These are phyloP conservation scores for Pecoramyces ruminantium DNA, from an alignment of 192 early-diverging fungal genomes.

Conservation along the genomic window DNA sequence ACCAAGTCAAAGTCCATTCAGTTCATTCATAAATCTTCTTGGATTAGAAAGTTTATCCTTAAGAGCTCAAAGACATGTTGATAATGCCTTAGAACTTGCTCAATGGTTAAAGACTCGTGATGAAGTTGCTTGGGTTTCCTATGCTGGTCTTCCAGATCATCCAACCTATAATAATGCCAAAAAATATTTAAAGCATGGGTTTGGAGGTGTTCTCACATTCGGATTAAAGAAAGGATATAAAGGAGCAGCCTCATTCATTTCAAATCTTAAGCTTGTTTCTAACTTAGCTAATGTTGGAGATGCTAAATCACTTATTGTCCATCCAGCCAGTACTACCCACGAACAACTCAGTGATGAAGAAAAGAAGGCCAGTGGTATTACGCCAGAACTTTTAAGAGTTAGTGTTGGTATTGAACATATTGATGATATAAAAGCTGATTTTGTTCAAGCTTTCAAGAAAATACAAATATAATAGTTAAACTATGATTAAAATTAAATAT, in stretches of 20 bases:
- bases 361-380: slow-evolving; percentile 55
- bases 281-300: slow-evolving; percentile 94
- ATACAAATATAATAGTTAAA: too few relatives aligned
- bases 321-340: slow-evolving; percentile 71
- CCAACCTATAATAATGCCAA: slow-evolving; percentile 60
- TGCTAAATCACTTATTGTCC: slow-evolving; percentile 71
- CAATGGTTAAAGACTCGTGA: slow-evolving; percentile 55
- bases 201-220: slow-evolving; percentile 74
- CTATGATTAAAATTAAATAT: too few relatives aligned
- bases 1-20: slow-evolving; percentile 71
- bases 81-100: slow-evolving; percentile 64
- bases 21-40: slow-evolving; percentile 69
- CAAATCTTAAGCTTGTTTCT: slow-evolving; percentile 59
- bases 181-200: slow-evolving; percentile 66
- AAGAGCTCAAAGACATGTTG: slow-evolving; percentile 67
- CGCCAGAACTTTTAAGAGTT: slow-evolving; percentile 63
- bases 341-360: slow-evolving; percentile 72
- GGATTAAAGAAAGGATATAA: slow-evolving; percentile 25
- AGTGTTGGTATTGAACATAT: slow-evolving; percentile 73
- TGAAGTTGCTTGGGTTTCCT: slow-evolving; percentile 70
- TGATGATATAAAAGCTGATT: slow-evolving; percentile 49
- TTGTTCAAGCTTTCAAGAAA: slow-evolving; percentile 27
- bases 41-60: slow-evolving; percentile 83
- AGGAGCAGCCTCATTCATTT: slow-evolving; percentile 34
- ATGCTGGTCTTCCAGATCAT: slow-evolving; percentile 69